Evolutionary conservation across 768 basidiomycete genomes (phyloP), one percentile per base, ranked within the genome.

Genomic region (Leccinum truebloodii): DNA sequence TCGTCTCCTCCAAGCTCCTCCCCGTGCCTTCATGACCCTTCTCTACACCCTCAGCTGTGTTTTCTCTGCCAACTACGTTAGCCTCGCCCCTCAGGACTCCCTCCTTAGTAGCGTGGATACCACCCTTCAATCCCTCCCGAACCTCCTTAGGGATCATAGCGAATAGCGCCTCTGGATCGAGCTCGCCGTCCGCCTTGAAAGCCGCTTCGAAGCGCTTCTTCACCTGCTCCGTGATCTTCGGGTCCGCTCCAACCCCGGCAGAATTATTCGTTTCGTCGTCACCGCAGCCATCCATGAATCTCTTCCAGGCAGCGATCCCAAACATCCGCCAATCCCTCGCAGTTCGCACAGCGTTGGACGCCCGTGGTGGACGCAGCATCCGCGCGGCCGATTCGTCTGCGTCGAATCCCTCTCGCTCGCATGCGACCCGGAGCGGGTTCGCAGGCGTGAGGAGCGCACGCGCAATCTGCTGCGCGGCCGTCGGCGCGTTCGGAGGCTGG

Each of bases 401-500:
- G 26, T 73, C 63, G 10, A 75, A 46, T 8, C 67, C 70, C 24
- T 75, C 73, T 37, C 34, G 53, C n/a, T 64, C 66, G 18, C 72
- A 73, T 0, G 73, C 72, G 12, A 65, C 26, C 0, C 64, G 73
- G 20, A 73, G 53, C 0, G 65, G 65, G 41, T 66, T 75, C 14
- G 52, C 39, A 28, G 66, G 67, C 0, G 64, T 63, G 12, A 76
- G 73, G 20, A 86, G 64, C 34, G 79, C 81, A 56, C 73, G 68
- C 9, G 75, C 77, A 30, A 86, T 80, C 41, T 83, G 76, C 62
- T 78, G 75, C 12, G 67, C 63, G 51, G 73, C 68, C 14, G 73
- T 72, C 6, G 76, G 77, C 60, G 85, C 78, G 12, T 77, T 77
- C 0, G 75, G 76, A 4, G 84, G 81, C 14, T 72, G 67, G 9